Evolutionary conservation across 495 filamentous ascomycete genomes (phyloP).

Genomic region (Aspergillus mulundensis): DNA sequence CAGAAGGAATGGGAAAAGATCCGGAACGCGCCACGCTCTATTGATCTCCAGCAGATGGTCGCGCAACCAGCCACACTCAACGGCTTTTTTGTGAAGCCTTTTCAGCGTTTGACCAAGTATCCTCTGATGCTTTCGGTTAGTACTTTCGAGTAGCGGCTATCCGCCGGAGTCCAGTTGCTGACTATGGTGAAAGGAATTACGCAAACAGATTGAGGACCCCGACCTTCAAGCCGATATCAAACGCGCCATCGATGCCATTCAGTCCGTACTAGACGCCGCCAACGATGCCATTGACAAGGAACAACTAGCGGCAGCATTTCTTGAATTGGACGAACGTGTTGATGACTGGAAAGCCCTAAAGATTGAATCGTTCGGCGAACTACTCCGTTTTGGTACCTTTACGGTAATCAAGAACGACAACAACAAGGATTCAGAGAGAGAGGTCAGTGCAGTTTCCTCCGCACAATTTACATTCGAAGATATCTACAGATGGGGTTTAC

Average conservation of each 20-base stretch:
- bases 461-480: background rate
- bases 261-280: slow-evolving; percentile 71
- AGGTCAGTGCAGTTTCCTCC: slow-evolving; percentile 53
- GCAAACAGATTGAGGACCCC: slow-evolving; percentile 74
- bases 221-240: slow-evolving; percentile 63
- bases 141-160: slow-evolving; percentile 2
- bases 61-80: slow-evolving; percentile 61
- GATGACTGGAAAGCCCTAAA: slow-evolving; percentile 97
- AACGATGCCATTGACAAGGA: slow-evolving; percentile 89
- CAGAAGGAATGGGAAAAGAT: slow-evolving; percentile 54
- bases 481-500: too few species aligned
- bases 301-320: slow-evolving; percentile 70
- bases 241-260: slow-evolving; percentile 69
- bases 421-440: slow-evolving; percentile 75
- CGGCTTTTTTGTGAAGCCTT: slow-evolving; percentile 91
- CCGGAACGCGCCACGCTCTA: slow-evolving; percentile 46
- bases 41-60: slow-evolving; percentile 59
- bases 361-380: slow-evolving; percentile 82
- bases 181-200: slow-evolving; percentile 59
- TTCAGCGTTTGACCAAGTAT: slow-evolving; percentile 93
- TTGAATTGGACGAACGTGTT: slow-evolving; percentile 76
- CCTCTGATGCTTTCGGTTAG: slow-evolving; percentile 81
- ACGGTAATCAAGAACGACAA: slow-evolving; percentile 82
- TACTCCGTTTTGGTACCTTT: slow-evolving; percentile 89
- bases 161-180: background rate